These are phyloP conservation scores for Picochlorum sp. DNA, from an alignment of 139 green algal species.

Conservation along the genomic window DNA sequence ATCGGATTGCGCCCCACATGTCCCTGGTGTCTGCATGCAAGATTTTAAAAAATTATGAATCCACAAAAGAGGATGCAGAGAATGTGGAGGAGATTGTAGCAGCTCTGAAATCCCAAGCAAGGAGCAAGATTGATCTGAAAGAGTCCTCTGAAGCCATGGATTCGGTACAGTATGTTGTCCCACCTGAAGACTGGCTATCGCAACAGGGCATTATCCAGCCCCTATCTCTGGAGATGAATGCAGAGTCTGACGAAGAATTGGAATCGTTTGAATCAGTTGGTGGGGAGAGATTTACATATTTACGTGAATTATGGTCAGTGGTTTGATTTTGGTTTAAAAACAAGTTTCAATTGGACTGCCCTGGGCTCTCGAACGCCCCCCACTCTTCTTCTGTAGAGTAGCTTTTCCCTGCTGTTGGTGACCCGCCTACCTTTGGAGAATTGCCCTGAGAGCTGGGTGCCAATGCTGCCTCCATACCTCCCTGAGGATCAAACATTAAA, in stretches of 20 bases:
- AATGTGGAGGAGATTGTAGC: slow-evolving; percentile 15
- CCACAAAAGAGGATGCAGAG: background rate
- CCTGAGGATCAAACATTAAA: slow-evolving; percentile 16
- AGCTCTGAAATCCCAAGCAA: slow-evolving; percentile 13
- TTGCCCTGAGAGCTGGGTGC: background rate
- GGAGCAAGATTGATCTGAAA: slow-evolving; percentile 12
- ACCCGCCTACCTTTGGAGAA: background rate
- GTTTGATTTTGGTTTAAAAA: background rate
- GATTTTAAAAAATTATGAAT: slow-evolving; percentile 48
- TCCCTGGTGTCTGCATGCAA: slow-evolving; percentile 38
- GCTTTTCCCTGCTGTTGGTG: background rate
- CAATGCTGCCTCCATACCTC: slow-evolving; percentile 5
- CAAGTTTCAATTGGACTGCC: slow-evolving; percentile 1
- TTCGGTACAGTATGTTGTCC: slow-evolving; percentile 28
- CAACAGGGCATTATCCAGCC: slow-evolving; percentile 36
- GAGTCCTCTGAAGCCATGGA: slow-evolving; percentile 8
- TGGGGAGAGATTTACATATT: slow-evolving; percentile 1
- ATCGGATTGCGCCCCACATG: slow-evolving; percentile 36
- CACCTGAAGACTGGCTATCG: slow-evolving; percentile 26
- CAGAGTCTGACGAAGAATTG: slow-evolving; percentile 46
- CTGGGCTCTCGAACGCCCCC: background rate
- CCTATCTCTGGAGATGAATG: slow-evolving; percentile 37
- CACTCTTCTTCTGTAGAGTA: slow-evolving; percentile 6
- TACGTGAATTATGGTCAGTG: slow-evolving; percentile 20
- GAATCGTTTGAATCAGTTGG: slow-evolving; percentile 9